Evolutionary conservation across 2,329 filamentous ascomycete genomes (phyloP).

Genomic region (Calonectria multiphialidica): DNA sequence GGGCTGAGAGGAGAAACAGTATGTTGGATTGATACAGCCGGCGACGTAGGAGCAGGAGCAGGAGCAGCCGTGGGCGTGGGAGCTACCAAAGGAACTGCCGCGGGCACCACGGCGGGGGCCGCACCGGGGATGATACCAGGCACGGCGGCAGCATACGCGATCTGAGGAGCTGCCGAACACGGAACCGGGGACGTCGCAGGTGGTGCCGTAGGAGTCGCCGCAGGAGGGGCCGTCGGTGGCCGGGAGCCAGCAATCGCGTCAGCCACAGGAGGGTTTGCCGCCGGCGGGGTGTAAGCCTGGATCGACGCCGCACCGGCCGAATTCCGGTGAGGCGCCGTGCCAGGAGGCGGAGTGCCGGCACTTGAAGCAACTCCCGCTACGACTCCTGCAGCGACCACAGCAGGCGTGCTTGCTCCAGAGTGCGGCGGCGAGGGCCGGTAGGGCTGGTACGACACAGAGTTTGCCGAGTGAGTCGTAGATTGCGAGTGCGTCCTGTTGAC

Average conservation of each 20-base stretch:
- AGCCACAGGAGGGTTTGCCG: constrained; percentile 14
- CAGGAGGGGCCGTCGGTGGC: constrained; percentile 17
- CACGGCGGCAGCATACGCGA: neutral
- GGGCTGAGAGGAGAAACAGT: constrained; percentile 23
- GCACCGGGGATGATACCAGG: neutral
- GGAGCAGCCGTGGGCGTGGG: neutral
- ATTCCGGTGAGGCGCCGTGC: constrained; percentile 32
- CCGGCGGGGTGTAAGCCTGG: constrained; percentile 33
- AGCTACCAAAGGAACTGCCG: neutral
- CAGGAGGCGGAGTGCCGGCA: constrained; percentile 26
- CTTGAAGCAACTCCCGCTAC: constrained; percentile 14
- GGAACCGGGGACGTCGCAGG: neutral
- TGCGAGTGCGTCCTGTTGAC: constrained; percentile 34
- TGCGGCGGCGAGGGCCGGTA: constrained; percentile 41
- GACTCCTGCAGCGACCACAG: constrained; percentile 11
- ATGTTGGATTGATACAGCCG: constrained; percentile 22
- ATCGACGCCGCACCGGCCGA: constrained; percentile 35
- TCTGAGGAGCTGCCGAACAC: neutral
- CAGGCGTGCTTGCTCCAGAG: constrained; percentile 9
- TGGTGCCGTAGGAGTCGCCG: neutral
- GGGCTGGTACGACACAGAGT: constrained; percentile 44
- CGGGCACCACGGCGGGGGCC: neutral
- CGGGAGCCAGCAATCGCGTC: constrained; percentile 8
- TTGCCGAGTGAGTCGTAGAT: constrained; percentile 37
- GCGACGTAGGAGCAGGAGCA: constrained; percentile 22